phyloP scores from a whole-genome alignment of 1,284 basidiomycete genomes.

The Cutaneotrichosporon mucoides region DNA sequence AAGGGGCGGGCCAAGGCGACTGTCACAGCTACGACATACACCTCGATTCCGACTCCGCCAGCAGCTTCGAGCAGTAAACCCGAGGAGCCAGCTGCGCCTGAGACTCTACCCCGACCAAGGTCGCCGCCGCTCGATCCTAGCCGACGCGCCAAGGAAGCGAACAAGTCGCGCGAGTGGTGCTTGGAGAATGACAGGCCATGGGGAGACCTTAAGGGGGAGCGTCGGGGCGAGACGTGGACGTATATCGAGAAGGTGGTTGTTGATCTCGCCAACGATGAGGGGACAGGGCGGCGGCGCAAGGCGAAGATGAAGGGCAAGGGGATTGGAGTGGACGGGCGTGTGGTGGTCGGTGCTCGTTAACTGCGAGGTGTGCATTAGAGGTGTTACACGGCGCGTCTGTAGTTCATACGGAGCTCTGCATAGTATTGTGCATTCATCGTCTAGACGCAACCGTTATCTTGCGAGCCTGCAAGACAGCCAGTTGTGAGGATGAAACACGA shows the following conservation, averaged over 20 bases:
- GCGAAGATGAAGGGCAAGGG: conserved; percentile 24
- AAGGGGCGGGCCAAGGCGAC: conserved; percentile 39
- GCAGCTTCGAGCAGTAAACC: background rate
- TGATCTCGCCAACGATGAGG: conserved; percentile 19
- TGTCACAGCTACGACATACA: conserved; percentile 26
- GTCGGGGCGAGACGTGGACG: conserved; percentile 12
- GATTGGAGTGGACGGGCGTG: conserved; percentile 30
- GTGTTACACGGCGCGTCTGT: no score
- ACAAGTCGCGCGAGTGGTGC: conserved; percentile 28
- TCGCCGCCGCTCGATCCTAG: conserved; percentile 28
- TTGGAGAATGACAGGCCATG: conserved; percentile 38
- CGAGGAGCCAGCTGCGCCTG: conserved; percentile 4
- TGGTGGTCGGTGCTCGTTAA: conserved; percentile 33
- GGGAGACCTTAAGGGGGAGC: conserved; percentile 35
- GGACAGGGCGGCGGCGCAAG: conserved; percentile 24
- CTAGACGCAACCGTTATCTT: no score
- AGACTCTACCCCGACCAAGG: conserved; percentile 30
- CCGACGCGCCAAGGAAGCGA: conserved; percentile 31
- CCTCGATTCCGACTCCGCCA: conserved; percentile 4
- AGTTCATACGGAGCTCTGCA: no score
- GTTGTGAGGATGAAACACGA: no score
- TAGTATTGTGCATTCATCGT: no score
- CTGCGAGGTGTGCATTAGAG: no score
- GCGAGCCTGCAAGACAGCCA: no score
- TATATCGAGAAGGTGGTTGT: conserved; percentile 11